Evolutionary conservation across 805 yeast species (phyloP).

Genomic region (Grigorovia humatica): DNA sequence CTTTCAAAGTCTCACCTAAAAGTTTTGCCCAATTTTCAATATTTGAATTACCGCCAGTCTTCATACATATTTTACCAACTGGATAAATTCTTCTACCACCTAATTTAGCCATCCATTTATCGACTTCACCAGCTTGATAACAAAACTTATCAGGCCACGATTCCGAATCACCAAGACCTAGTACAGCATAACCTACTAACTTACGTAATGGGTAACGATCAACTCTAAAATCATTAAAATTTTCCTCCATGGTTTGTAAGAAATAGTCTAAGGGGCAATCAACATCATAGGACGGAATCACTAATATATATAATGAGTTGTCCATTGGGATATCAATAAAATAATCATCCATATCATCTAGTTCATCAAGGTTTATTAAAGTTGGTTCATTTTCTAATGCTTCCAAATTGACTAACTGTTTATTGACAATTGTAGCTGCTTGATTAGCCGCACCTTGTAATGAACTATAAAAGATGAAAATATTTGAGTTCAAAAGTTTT

Average conservation of each 20-base stretch:
- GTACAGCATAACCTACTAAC: conserved; percentile 70
- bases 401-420: conserved; percentile 25
- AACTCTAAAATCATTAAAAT: conserved; percentile 73
- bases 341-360: conserved; percentile 75
- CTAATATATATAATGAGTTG: conserved; percentile 54
- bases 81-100: conserved; percentile 87
- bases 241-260: conserved; percentile 68
- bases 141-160: conserved; percentile 80
- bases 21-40: conserved; percentile 59
- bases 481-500: conserved; percentile 41
- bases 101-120: conserved; percentile 62
- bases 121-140: conserved; percentile 71
- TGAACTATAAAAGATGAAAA: conserved; percentile 70
- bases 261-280: conserved; percentile 89
- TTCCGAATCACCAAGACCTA: conserved; percentile 83
- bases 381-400: conserved; percentile 36
- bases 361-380: conserved; percentile 63
- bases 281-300: conserved; percentile 83
- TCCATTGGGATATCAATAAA: conserved; percentile 54
- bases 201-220: conserved; percentile 68
- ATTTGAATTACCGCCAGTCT: conserved; percentile 48
- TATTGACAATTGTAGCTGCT: conserved; percentile 45
- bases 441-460: conserved; percentile 74
- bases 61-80: conserved; percentile 73
- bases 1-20: conserved; percentile 51